Base-by-base conservation (phyloP, 31 red algal genomes). In the Endocladia muricata region DNA sequence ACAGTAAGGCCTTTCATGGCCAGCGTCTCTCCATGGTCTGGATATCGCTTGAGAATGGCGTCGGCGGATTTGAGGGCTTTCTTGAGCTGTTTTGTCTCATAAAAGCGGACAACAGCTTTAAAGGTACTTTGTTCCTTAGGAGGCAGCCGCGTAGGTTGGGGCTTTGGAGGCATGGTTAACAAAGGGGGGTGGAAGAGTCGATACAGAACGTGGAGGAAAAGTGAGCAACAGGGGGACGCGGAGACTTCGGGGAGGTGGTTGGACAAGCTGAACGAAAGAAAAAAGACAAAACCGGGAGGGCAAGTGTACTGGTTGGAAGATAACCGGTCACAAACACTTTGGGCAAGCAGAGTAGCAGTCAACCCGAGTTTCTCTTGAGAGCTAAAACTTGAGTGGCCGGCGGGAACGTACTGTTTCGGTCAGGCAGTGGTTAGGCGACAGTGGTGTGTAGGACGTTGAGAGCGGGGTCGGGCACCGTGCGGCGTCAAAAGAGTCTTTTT, bases 41-140 rank as follows among this genome's bases (percentile, higher is more conserved):
- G 96, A 55, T 84, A 86, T 63, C 79, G 79, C 63, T 88, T 84
- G 32, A 99, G 68, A 64, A 99, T 95, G 33, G 79, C 30, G 37
- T 99, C 96, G 21, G 92, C 92, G 35, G 75, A 52, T 74, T 99
- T 99, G 61, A 93, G 43, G 23, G 96, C 89, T 78, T 99, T 99
- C 58, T 99, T 99, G 76, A 86, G 78, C 78, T 95, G 92, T 83
- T 95, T 95, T 11, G 84, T 93, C 36, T 99, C 96, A 47, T 99
- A 95, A 58, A 92, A 76, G 49, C 85, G 82, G 17, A 95, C 84
- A 42, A 95, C 79, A 36, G 86, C 62, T 59, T 91, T 90, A 82
- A 99, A 99, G 70, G 72, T 51, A 51, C 87, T 78, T 25, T 60
- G 39, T 78, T 99, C 96, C 76, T 99, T 99, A n/a, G 88, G 58